Base-by-base conservation (phyloP, 768 basidiomycete genomes). In the Suillus clintonianus region DNA sequence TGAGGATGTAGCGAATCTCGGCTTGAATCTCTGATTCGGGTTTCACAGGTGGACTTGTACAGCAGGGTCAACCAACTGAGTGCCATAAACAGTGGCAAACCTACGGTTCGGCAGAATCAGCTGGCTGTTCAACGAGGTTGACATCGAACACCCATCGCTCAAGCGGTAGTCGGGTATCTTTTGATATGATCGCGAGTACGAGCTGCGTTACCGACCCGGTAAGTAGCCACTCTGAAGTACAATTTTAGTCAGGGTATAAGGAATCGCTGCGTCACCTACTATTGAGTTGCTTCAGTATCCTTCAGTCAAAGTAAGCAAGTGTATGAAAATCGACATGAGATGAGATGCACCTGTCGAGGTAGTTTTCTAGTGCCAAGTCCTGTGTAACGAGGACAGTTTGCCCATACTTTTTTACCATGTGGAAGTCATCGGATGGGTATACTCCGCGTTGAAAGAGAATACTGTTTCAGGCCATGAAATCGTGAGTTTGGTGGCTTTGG, bases 71-170 rank as follows among this genome's bases (percentile, higher is more conserved):
- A 11, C 24, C 15, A 62, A 58, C 57, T 37, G 41, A 24, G 51
- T 54, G 41, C 60, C 10, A 65, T 48, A 59, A 60, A 59, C 45
- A 54, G 27, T 27, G 43, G 36, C 13, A 27, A 43, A 79, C 87
- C 67, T 72, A 90, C 88, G 80, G 75, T 70, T 83, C 81, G 50
- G 77, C 70, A 37, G 80, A 74, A 56, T 85, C 84, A 2, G 82
- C 70, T 11, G 87, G 79, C 27, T 85, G 86, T 60, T 91, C 88
- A 48, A 94, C 86, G 60, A 95, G 83, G 71, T 94, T 89, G 75
- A 99, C 84, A 76, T 99, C 96, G 75, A 99, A 99, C 55, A 98
- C 95, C 97, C 97, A 99, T 66, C 97, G 86, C 77, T 99, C 97
- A 53, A 98, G 85, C 10, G 96, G 91, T 59, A 90, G 87, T 41